Conservation (phyloP, 2,329 filamentous ascomycete genomes). For the Westerdykella ornata region DNA sequence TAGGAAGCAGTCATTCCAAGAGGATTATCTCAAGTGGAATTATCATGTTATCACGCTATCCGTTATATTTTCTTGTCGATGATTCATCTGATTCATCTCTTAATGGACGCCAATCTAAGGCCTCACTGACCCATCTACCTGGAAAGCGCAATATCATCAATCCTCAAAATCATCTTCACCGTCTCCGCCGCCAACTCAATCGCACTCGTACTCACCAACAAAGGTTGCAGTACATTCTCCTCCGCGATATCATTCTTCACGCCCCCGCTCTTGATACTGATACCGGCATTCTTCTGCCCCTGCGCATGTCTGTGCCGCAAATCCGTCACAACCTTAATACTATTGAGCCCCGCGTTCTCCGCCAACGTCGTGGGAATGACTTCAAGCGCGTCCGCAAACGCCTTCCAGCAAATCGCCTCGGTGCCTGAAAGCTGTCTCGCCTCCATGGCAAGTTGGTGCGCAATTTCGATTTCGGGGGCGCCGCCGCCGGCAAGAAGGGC, state of each 20-base stretch:
- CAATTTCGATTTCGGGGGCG: slow-evolving; percentile 93
- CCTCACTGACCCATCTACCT: slow-evolving; percentile 16
- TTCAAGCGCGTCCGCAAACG: slow-evolving; percentile 95
- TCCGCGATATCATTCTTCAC: slow-evolving; percentile 96
- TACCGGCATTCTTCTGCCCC: slow-evolving; percentile 91
- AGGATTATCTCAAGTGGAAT: background rate
- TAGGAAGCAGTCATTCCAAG: too few species aligned
- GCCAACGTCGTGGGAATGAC: slow-evolving; percentile 94
- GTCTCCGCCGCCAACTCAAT: slow-evolving; percentile 97
- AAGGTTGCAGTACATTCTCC: slow-evolving; percentile 92
- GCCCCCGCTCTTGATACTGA: slow-evolving; percentile 95
- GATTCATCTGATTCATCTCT: background rate
- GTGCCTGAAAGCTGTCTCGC: slow-evolving; percentile 80
- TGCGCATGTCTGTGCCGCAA: slow-evolving; percentile 88
- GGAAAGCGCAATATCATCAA: slow-evolving; percentile 58
- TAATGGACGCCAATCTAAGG: background rate
- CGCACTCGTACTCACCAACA: slow-evolving; percentile 93
- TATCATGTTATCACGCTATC: background rate
- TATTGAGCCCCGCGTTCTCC: slow-evolving; percentile 95
- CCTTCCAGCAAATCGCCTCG: slow-evolving; percentile 98
- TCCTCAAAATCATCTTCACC: slow-evolving; percentile 84
- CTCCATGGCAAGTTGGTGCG: slow-evolving; percentile 74
- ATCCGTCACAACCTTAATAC: slow-evolving; percentile 97
- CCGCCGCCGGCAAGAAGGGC: slow-evolving; percentile 96
- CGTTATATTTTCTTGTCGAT: too few species aligned